Base-by-base conservation (phyloP, 1,284 basidiomycete species). In the Lignosus rhinocerotis region DNA sequence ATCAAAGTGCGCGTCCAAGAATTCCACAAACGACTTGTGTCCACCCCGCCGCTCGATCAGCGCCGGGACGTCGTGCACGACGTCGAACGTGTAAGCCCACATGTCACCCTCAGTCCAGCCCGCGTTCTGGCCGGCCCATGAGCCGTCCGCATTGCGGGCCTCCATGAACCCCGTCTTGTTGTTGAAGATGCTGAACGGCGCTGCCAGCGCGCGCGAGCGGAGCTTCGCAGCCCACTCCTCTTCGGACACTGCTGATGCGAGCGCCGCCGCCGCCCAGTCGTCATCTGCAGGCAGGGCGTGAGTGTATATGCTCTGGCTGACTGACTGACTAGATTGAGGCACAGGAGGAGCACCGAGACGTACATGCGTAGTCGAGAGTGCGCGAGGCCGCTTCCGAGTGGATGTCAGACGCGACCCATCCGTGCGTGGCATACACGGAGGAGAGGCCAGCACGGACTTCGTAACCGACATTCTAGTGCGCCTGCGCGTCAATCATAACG, bases 31-130 rank as follows among this genome's bases (percentile, higher is more conserved):
- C 21, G 74, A 78, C 19, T 69, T 69, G 11, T 85, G 82, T 0
- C 92, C 90, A 17, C 92, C 90, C 51, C 87, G 79, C 39, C 78
- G 77, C 58, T 80, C 73, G 17, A 90, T 84, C 21, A 94, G 76
- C 1, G 79, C 82, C 2, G 84, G 78, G 1, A 92, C 72, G 62
- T 92, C 87, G 54, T 91, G 88, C 6, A 89, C 82, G 6, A 91
- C 88, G 51, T 90, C 87, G 63, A 92, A 87, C 2, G 87, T 85
- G 70, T 93, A 93, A 8, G 87, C 87, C 90, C 90, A 92, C 74
- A 88, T 88, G 70, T 93, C 92, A 38, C 89, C 92, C 74, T 92
- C 91, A 7, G 87, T 92, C 91, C 88, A 93, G 0, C 87, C 92
- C 14, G 72, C 79, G 55, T 85, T 80, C 31, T 79, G 77, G 14